A percentile compares a stretch with the other conserved stretches of the same genome.
Evolutionary conservation across 345 rosid genomes (phyloP).

Genomic region (Passiflora organensis): DNA sequence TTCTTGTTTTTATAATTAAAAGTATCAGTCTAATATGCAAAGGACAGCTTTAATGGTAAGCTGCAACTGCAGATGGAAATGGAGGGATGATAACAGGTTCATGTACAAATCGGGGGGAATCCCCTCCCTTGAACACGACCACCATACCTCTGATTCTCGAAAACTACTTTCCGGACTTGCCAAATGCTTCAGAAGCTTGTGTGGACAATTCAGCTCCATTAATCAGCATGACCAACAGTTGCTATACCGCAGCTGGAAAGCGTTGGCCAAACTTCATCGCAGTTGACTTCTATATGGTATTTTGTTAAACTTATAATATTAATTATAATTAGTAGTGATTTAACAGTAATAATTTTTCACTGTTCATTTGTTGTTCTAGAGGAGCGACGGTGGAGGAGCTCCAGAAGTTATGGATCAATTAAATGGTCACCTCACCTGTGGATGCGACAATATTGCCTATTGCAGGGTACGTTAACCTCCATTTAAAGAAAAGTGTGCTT

Average conservation of each 20-base stretch:
- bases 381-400: constrained; percentile 88
- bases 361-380: constrained; percentile 34
- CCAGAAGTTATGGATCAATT: constrained; percentile 76
- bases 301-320: not conserved
- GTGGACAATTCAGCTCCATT: constrained; percentile 73
- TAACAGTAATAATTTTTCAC: not conserved
- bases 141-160: constrained; percentile 57
- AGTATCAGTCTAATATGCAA: not conserved
- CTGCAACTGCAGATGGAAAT: constrained; percentile 65
- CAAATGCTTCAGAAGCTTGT: constrained; percentile 55
- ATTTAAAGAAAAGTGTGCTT: too few relatives aligned
- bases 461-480: constrained; percentile 58
- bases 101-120: constrained; percentile 65
- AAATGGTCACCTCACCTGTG: constrained; percentile 92
- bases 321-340: too few relatives aligned
- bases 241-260: constrained; percentile 64
- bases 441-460: constrained; percentile 62
- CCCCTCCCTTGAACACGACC: constrained; percentile 55
- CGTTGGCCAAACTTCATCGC: constrained; percentile 99
- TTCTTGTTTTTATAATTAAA: not conserved
- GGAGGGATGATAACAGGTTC: constrained; percentile 64
- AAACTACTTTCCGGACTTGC: constrained; percentile 67
- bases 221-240: constrained; percentile 56
- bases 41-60: constrained; percentile 1
- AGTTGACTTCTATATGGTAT: constrained; percentile 87